Conservation (phyloP, 1,284 basidiomycete genomes). For the Uromyces viciae-fabae region DNA sequence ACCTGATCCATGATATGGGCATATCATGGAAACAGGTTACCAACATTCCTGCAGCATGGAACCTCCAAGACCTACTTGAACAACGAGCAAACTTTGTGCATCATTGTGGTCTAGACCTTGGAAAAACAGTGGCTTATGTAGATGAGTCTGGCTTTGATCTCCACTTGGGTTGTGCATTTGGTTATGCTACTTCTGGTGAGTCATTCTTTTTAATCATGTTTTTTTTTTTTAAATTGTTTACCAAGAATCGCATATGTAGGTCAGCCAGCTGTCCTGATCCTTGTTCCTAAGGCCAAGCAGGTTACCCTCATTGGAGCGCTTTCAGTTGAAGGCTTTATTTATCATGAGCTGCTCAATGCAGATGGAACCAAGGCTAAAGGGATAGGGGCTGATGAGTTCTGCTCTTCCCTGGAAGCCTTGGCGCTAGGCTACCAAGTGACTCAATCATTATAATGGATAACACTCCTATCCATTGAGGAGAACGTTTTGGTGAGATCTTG, state of each 20-base stretch:
- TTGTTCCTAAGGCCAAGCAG: conserved; percentile 8
- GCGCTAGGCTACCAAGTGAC: background rate
- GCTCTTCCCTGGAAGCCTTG: background rate
- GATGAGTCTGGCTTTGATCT: conserved; percentile 11
- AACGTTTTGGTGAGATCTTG: background rate
- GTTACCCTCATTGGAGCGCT: background rate
- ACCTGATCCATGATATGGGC: background rate
- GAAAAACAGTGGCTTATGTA: background rate
- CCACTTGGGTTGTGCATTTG: background rate
- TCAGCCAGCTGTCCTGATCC: background rate
- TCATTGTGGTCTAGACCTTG: conserved; percentile 2
- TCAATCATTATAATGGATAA: background rate
- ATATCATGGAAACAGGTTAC: background rate
- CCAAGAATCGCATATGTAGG: background rate
- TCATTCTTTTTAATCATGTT: background rate
- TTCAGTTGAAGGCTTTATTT: background rate
- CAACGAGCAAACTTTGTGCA: background rate
- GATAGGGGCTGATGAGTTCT: background rate
- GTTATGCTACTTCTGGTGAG: conserved; percentile 2
- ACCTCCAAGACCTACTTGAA: background rate
- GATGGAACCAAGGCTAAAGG: background rate
- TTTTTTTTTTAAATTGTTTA: background rate
- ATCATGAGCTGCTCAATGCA: background rate
- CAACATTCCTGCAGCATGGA: conserved; percentile 9
- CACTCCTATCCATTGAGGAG: background rate